Evolutionary conservation across 2,329 filamentous ascomycete species (phyloP), one percentile per base, ranked within the genome.

Genomic region (Saccharata proteae): DNA sequence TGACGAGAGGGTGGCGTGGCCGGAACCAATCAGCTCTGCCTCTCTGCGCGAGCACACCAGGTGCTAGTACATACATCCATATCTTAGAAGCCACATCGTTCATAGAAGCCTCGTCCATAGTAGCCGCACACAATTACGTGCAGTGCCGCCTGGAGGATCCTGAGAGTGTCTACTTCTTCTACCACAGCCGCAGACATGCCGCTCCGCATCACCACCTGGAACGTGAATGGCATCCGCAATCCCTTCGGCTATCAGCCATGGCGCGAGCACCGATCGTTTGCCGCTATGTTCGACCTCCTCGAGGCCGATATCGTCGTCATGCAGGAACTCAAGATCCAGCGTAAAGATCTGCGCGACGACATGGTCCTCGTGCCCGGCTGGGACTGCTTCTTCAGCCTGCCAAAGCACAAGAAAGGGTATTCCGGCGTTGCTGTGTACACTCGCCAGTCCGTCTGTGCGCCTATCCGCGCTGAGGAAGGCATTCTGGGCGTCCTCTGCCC

Each of bases 341-440:
- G 80, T 35, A 93, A 93, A 51, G 86, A 94, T 44, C 64, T 98
- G 2, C 70, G 67, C 23, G 90, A 96, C 65, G 90, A 96, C 45
- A 96, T 96, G 84, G 86, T 96, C 7, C 64, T 96, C 19, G 75
- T 96, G 0, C 76, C 82, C 0, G 90, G 90, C 9, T 98, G 88
- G 88, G 90, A 98, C 52, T 86, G 86, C 41, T 93, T 79, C 58
- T 94, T 94, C 58, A 94, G 85, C 51, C 64, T 98, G 15, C 90
- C 90, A 0, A 84, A 78, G 51, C 70, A 92, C 49, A 96, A 96
- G 55, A 96, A 94, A 65, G 88, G 90, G 15, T 98, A 96, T 52
- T 93, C 88, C 16, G 90, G 90, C 2, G 88, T 98, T 2, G 90
- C 80, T 3, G 84, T 98, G 20, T 98, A 94, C 58, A 94, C 86